Evolutionary conservation across 2,329 filamentous ascomycete genomes (phyloP).

Genomic region (Pleoardoris graminearum): DNA sequence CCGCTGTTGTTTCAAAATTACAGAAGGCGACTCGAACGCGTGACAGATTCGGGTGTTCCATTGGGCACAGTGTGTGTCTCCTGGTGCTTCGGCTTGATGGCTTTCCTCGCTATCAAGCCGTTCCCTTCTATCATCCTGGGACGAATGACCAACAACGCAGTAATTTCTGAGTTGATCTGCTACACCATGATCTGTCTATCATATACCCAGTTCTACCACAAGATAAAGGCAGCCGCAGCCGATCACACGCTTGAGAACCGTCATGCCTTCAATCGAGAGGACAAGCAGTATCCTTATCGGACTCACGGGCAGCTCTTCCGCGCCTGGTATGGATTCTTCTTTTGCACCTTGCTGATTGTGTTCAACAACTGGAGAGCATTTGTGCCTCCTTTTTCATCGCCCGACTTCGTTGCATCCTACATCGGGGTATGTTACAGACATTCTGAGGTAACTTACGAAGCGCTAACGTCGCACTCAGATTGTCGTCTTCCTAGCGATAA

Average conservation of each 20-base stretch:
- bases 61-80: constrained; percentile 44
- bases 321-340: constrained; percentile 31
- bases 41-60: constrained; percentile 44
- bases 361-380: constrained; percentile 35
- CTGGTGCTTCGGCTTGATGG: constrained; percentile 45
- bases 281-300: constrained; percentile 34
- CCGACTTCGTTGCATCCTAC: constrained; percentile 26
- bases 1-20: constrained; percentile 41
- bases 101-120: constrained; percentile 42
- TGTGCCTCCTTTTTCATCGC: constrained; percentile 18
- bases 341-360: constrained; percentile 28
- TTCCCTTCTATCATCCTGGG: constrained; percentile 34
- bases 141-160: constrained; percentile 41
- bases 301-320: constrained; percentile 32
- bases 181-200: constrained; percentile 41
- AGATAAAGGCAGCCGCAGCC: constrained; percentile 28
- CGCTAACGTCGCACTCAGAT: constrained; percentile 17
- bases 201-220: constrained; percentile 40
- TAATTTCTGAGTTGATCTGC: constrained; percentile 44
- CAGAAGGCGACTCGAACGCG: constrained; percentile 41
- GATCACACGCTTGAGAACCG: constrained; percentile 32
- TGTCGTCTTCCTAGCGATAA: constrained; percentile 25
- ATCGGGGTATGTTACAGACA: constrained; percentile 24
- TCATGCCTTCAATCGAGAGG: constrained; percentile 30
- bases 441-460: neutral